Base-by-base conservation (phyloP, 2,329 filamentous ascomycete species). In the Talaromyces verruculosus region DNA sequence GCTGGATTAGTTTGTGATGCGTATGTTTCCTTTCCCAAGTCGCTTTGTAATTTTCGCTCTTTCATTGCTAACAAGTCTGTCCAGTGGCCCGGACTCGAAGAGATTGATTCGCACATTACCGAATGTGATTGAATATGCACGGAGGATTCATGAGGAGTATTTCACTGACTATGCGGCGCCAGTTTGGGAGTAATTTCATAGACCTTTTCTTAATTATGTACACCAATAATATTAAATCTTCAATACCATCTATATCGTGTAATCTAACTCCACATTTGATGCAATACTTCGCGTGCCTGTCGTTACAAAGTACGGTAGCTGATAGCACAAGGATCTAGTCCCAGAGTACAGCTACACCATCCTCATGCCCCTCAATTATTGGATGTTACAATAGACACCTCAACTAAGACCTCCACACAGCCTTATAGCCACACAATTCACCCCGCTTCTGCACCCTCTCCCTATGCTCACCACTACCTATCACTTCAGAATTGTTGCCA, bases 81-180 rank as follows among this genome's bases (percentile, higher is more conserved):
- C 71, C 30, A 86, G 84, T 5, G 79, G 75, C 2, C 86, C 85
- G 0, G 79, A 79, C 15, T 83, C 83, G 84, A 1, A 73, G 88
- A 3, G 79, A 75, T 65, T 72, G 74, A 2, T 84, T 83, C 67
- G 65, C 43, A 39, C 47, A 35, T 59, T 63, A 30, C 83, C 85
- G 0, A 76, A 77, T 0, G 65, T 88, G 11, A 45, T 85, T 10
- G 84, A 87, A 2, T 89, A 89, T 73, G 86, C 84, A 2, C 71
- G 71, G 43, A 80, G 84, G 65, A 87, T 89, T 49, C 85, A 88
- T 71, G 74, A 81, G 57, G 66, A 68, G 4, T 88, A 85, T 70
- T 89, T 89, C 69, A 80, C 84, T 0, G 86, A 89, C 41, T 88
- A 88, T 70, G 77, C 82, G 66, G 68, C 28, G 37, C 65, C 65